Evolutionary conservation across 176 grass and related monocot species (phyloP), one percentile per base, ranked within the genome.

Genomic region (Lolium multiflorum): DNA sequence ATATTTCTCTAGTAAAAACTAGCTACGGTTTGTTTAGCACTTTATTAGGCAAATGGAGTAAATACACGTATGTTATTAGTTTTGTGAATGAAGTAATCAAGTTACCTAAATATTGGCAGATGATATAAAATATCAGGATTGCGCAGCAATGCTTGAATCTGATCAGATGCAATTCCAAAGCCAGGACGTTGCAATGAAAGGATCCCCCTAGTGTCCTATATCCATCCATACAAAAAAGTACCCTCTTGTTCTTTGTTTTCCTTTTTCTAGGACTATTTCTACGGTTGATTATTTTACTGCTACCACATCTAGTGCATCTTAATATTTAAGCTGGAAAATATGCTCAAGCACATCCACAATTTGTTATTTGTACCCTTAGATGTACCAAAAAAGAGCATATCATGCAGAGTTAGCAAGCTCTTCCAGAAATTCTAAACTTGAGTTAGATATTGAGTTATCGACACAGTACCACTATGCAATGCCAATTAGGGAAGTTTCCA

Each of bases 81-180:
- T 81, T 21, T 24, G 5, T 28, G 52, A 77, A 39, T 85, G 49
- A 85, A 78, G 2, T 76, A 39, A 75, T 84, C 17, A 84, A 65
- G 46, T 62, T 62, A 21, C 26, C 55, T 16, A 4, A 59, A 47
- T 73, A 61, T 11, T 49, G 59, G 26, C 4, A 61, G 10, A 77
- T 81, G 20, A 47, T 37, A 51, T 52, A 63, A 71, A 86, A 24
- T 70, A 79, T 78, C 55, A 7, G 54, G 21, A 83, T 83, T 38
- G 7, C 66, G 18, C 25, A 14, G 17, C 17, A 68, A n/a, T 65
- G 24, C 1, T 67, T 68, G 24, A 22, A 47, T 50, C 22, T 35
- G 3, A 21, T 75, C 24, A 63, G 38, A 21, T 10, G 11, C 17
- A 14, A 84, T 17, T 49, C 48, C 6, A 8, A 48, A 84, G 4